Percentiles rank a stretch among this genome's conserved stretches.
Conservation (phyloP, 2,329 filamentous ascomycete genomes). For the Grosmannia huntii region DNA sequence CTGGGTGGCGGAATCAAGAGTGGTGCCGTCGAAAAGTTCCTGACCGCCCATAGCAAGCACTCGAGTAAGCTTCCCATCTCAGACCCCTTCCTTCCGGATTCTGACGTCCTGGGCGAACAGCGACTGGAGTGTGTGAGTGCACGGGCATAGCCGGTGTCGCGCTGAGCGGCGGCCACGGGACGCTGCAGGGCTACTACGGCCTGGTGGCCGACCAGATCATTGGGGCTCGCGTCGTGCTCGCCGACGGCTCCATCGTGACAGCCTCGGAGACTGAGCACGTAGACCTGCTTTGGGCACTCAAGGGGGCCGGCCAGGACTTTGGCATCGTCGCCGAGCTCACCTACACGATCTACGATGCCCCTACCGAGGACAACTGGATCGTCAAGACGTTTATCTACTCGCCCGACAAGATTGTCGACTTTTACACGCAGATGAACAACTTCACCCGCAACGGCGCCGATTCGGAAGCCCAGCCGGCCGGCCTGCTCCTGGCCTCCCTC, state of each 20-base stretch:
- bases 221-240: constrained; percentile 24
- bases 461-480: background rate
- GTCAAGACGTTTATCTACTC: background rate
- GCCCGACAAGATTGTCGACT: background rate
- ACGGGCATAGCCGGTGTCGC: background rate
- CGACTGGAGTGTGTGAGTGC: background rate
- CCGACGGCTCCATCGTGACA: constrained; percentile 22
- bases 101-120: background rate
- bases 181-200: background rate
- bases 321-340: background rate
- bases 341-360: background rate
- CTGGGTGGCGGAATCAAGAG: background rate
- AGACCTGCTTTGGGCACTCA: constrained; percentile 29
- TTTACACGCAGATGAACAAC: background rate
- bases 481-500: background rate
- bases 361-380: background rate
- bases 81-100: background rate
- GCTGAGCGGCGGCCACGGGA: background rate
- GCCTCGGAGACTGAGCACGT: constrained; percentile 19
- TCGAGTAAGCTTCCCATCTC: background rate
- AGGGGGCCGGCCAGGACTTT: constrained; percentile 20
- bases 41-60: background rate
- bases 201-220: constrained; percentile 12
- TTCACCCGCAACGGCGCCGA: background rate
- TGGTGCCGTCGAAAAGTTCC: background rate